Evolutionary conservation across 2,329 filamentous ascomycete genomes (phyloP).

Genomic region (Calcarisporium arbuscula): DNA sequence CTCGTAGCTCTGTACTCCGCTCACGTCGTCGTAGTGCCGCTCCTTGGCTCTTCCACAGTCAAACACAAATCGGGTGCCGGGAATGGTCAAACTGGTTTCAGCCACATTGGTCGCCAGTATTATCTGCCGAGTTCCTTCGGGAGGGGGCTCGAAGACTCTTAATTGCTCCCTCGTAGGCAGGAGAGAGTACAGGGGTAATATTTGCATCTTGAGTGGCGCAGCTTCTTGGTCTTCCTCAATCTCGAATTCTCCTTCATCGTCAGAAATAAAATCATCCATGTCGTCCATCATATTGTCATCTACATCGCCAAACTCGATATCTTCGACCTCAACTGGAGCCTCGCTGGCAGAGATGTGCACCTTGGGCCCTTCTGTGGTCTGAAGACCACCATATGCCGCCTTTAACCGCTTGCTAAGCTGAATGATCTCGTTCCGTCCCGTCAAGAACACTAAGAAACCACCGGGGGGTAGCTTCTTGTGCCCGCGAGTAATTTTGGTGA

Average conservation of each 20-base stretch:
- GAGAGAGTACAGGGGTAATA: slow-evolving; percentile 90
- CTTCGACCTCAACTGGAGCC: slow-evolving; percentile 74
- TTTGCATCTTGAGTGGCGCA: slow-evolving; percentile 68
- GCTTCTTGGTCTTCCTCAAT: slow-evolving; percentile 56
- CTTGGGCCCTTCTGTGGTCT: slow-evolving; percentile 52
- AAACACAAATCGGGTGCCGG: slow-evolving; percentile 91
- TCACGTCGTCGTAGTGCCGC: slow-evolving; percentile 78
- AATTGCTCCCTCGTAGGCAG: slow-evolving; percentile 87
- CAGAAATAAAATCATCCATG: slow-evolving; percentile 53
- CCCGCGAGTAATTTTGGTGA: slow-evolving; percentile 77
- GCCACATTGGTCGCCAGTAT: slow-evolving; percentile 94
- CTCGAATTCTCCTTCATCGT: slow-evolving; percentile 57
- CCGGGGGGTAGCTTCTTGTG: slow-evolving; percentile 87
- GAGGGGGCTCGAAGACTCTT: slow-evolving; percentile 78
- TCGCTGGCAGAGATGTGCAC: slow-evolving; percentile 73
- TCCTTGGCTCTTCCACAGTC: slow-evolving; percentile 92
- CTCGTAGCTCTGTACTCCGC: slow-evolving; percentile 91
- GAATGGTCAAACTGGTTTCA: slow-evolving; percentile 94
- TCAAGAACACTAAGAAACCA: slow-evolving; percentile 89
- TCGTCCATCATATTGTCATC: slow-evolving; percentile 58
- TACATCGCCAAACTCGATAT: slow-evolving; percentile 71
- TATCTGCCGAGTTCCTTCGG: slow-evolving; percentile 76
- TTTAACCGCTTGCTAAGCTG: slow-evolving; percentile 76
- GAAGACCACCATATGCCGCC: slow-evolving; percentile 54
- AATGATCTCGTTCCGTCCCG: slow-evolving; percentile 85